These are phyloP conservation scores for Coniochaeta sp. DNA, from an alignment of 2,329 filamentous ascomycete species.

Conservation along the genomic window DNA sequence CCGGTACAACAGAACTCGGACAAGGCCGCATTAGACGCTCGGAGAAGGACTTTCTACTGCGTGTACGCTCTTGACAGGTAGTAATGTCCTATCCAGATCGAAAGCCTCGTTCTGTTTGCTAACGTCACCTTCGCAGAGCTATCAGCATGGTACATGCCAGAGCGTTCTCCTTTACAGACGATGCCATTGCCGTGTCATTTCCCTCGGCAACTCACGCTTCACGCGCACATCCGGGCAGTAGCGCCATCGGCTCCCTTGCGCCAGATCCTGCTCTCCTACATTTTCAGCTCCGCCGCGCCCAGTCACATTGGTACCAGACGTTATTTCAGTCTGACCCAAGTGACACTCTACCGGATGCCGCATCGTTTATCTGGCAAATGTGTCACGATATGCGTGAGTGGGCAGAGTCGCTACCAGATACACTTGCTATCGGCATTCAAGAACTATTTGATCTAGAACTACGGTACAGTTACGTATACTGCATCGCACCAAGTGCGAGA, in stretches of 20 bases:
- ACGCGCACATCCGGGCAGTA: conserved; percentile 32
- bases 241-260: conserved; percentile 36
- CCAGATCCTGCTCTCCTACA: conserved; percentile 69
- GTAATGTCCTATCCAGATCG: neutral
- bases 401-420: conserved; percentile 67
- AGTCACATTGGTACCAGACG: conserved; percentile 85
- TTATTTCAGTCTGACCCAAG: conserved; percentile 73
- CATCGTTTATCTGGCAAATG: conserved; percentile 67
- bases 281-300: conserved; percentile 74
- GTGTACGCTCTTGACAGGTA: conserved; percentile 85
- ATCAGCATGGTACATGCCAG: conserved; percentile 84
- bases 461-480: conserved; percentile 85
- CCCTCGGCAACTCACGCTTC: conserved; percentile 40
- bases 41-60: conserved; percentile 82
- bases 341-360: conserved; percentile 56
- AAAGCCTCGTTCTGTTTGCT: conserved; percentile 4
- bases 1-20: conserved; percentile 62
- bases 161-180: conserved; percentile 90
- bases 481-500: conserved; percentile 71
- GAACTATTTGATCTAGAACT: conserved; percentile 81
- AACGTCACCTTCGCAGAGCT: conserved; percentile 43
- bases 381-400: conserved; percentile 73
- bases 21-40: conserved; percentile 64
- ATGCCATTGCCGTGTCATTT: conserved; percentile 74
- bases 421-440: conserved; percentile 57